Evolutionary conservation across 768 basidiomycete genomes (phyloP).

Genomic region (Pholiota microspora): DNA sequence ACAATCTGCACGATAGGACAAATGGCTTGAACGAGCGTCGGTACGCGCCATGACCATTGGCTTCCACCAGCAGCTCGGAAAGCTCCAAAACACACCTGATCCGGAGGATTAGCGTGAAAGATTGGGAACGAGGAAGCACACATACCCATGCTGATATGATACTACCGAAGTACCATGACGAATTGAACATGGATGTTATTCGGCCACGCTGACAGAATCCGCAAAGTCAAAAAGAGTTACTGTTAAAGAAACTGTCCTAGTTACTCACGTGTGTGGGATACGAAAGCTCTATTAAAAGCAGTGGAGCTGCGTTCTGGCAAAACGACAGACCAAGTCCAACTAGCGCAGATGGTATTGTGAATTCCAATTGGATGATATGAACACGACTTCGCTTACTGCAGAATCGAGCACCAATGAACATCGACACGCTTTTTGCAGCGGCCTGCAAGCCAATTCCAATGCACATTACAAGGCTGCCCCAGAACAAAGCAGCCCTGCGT

Average conservation of each 20-base stretch:
- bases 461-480: slow-evolving; percentile 63
- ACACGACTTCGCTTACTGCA: slow-evolving; percentile 37
- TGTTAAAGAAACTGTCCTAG: neutral
- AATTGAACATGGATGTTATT: slow-evolving; percentile 65
- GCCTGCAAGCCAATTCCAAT: slow-evolving; percentile 60
- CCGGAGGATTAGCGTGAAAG: neutral
- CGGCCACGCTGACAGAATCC: slow-evolving; percentile 40
- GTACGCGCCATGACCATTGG: slow-evolving; percentile 64
- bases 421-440: slow-evolving; percentile 39
- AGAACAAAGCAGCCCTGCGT: slow-evolving; percentile 56
- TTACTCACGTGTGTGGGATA: slow-evolving; percentile 65
- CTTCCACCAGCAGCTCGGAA: slow-evolving; percentile 35
- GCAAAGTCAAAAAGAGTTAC: slow-evolving; percentile 1
- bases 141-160: slow-evolving; percentile 53
- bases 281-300: slow-evolving; percentile 63
- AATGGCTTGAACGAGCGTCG: slow-evolving; percentile 59
- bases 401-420: slow-evolving; percentile 58
- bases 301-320: slow-evolving; percentile 59
- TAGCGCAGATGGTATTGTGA: slow-evolving; percentile 26
- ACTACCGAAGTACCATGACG: slow-evolving; percentile 74
- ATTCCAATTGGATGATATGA: slow-evolving; percentile 2
- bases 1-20: slow-evolving; percentile 55
- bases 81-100: slow-evolving; percentile 41
- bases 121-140: neutral
- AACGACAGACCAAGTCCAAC: slow-evolving; percentile 66